Base-by-base conservation (phyloP, 2,329 filamentous ascomycete genomes). In the Didymella glomerata region DNA sequence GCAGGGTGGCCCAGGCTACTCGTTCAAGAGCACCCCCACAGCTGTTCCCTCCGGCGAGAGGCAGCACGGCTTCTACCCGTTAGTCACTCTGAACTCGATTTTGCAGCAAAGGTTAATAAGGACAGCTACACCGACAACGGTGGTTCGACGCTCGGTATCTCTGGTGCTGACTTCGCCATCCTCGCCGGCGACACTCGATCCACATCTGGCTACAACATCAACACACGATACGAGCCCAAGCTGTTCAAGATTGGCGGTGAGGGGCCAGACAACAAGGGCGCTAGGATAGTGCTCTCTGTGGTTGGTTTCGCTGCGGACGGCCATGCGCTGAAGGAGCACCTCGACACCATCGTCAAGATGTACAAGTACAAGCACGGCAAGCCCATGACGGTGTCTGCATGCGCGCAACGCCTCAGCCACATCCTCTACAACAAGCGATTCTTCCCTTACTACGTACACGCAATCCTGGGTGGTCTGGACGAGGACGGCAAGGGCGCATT, bases 321-420 rank as follows among this genome's bases (percentile, higher is more conserved):
- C 60, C 88, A 93, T 72, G 94, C 95, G 34, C 84, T 99, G 69
- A 94, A 95, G 80, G 94, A 98, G 81, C 91, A 92, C 65, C 87
- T 98, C 65, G 94, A 98, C 77, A 89, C 92, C 64, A 88, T 97
- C 74, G 95, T 96, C 84, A 98, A 97, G 85, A 96, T 98, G 90
- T 98, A 98, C 87, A 91, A 91, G 73, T 97, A 97, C 84, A 93
- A 96, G 78, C 94, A 98, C 79, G 92, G 92, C 79, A 99, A 98
- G 84, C 88, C 92, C 66, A 99, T 99, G 90, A 90, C 87, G 65
- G 90, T 98, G 74, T 90, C 92, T 73, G 95, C 95, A 48, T 98
- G 94, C 80, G 96, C 95, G 55, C 94, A 98, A 81, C 89, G 94
- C 56, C 85, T 99, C 62, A 94, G 92, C 40, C 97, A 96, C 46